A percentile compares a stretch with the other conserved stretches of the same genome.
Evolutionary conservation across 345 rosid genomes (phyloP).

Genomic region (Pistacia atlantica): DNA sequence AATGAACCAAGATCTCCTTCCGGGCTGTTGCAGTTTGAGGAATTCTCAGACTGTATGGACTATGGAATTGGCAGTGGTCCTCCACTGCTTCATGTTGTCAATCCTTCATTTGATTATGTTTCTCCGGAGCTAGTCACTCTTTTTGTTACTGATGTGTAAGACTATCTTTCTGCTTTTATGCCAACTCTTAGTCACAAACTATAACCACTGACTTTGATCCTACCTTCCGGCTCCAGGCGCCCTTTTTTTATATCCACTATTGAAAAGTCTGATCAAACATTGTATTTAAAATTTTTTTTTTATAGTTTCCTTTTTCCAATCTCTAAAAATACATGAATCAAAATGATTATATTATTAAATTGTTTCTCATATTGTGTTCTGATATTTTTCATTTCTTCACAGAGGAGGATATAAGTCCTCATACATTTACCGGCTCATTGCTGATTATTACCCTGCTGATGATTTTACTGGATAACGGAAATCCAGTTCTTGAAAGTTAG

Average conservation of each 20-base stretch:
- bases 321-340: not conserved
- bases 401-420: constrained; percentile 68
- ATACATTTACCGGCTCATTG: constrained; percentile 51
- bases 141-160: constrained; percentile 42
- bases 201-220: not conserved
- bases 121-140: constrained; percentile 45
- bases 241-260: not conserved
- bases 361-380: not conserved
- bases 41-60: constrained; percentile 50
- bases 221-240: not conserved
- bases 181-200: not conserved
- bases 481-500: constrained; percentile 1
- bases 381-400: constrained; percentile 19
- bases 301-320: not conserved
- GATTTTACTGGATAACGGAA: constrained; percentile 30
- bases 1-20: constrained; percentile 48
- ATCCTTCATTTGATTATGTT: constrained; percentile 47
- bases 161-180: not conserved
- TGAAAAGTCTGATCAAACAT: not conserved
- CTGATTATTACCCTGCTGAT: constrained; percentile 64
- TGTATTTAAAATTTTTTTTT: not conserved
- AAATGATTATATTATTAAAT: not conserved
- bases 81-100: constrained; percentile 43
- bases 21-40: constrained; percentile 46
- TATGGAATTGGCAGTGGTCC: constrained; percentile 32